Evolutionary conservation across 2,329 filamentous ascomycete species (phyloP), one percentile per base, ranked within the genome.

Genomic region (Scopulariopsis brevicaulis): DNA sequence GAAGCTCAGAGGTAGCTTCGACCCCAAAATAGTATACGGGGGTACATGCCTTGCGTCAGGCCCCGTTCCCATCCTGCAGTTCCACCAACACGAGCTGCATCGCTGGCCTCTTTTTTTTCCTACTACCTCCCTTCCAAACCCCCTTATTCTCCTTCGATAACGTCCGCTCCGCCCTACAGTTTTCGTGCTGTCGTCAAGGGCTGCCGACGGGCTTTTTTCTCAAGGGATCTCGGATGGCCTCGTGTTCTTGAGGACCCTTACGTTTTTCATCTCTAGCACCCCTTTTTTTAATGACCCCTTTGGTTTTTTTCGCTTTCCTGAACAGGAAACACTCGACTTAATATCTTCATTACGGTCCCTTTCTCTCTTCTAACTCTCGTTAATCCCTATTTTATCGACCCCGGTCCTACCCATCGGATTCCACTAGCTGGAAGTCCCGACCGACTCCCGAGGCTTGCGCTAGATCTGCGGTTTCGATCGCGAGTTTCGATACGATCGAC

Each of bases 361-460:
- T 54, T 55, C 37, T 20, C 12, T 25, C 34, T 58, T 55, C 34
- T 51, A 22, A 54, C 53, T 58, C 57, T 58, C 57, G 28, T 55
- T 54, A 54, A 54, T 28, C 46, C 28, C 18, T 48, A 24, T 22
- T 58, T 58, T n/a, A 51, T 28, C 24, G 50, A 35, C 34, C 53
- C 22, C 14, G 12, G 35, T 32, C 11, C 25, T 18, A 48, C 14
- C 10, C 10, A 40, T 40, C 11, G 37, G 18, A 40, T 14, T 5
- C 22, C 46, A 20, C 46, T 7, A 48, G 11, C 43, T 48, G 43
- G n/a, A 20, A 4, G 43, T 48, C 11, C 46, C 46, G 7, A 12
- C n/a, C 22, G 20, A 50, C 15, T 10, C 11, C 46, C n/a, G 20
- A 50, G 46, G n/a, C 40, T 46, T 4, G 10, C 5, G n/a, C 15